These are phyloP conservation scores for Cymodocea nodosa DNA, from an alignment of 116 monocot species.

Conservation along the genomic window DNA sequence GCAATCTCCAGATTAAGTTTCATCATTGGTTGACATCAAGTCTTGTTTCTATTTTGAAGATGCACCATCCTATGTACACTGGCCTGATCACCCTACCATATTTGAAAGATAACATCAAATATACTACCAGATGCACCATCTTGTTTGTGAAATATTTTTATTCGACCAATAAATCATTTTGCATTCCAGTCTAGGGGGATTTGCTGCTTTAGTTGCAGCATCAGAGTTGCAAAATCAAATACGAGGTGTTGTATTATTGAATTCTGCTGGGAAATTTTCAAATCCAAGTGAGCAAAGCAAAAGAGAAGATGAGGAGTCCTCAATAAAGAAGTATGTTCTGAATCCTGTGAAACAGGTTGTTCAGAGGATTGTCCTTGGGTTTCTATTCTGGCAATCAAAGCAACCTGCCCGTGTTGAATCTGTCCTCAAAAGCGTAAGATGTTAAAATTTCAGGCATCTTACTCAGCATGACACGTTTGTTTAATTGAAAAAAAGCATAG, in stretches of 20 bases:
- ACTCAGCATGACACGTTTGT: too few species aligned
- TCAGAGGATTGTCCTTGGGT: conserved; percentile 54
- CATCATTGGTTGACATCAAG: too few species aligned
- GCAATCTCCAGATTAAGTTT: too few species aligned
- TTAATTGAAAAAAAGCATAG: too few species aligned
- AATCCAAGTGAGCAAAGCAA: conserved; percentile 11
- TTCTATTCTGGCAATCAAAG: conserved; percentile 96
- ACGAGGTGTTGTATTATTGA: conserved; percentile 62
- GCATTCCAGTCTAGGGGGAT: conserved; percentile 81
- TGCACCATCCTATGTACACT: too few species aligned
- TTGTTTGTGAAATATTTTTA: too few species aligned
- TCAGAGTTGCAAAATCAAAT: conserved; percentile 52
- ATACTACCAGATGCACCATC: too few species aligned
- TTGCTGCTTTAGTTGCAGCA: conserved; percentile 79
- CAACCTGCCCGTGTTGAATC: conserved; percentile 77
- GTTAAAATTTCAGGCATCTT: neutral
- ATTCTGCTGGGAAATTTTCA: conserved; percentile 91
- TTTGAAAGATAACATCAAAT: too few species aligned
- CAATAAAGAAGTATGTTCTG: conserved; percentile 36
- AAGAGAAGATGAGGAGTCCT: conserved; percentile 22
- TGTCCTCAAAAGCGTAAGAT: conserved; percentile 71
- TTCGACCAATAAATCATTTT: neutral
- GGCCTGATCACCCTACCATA: too few species aligned
- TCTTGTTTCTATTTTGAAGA: too few species aligned
- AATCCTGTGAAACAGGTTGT: conserved; percentile 72